Percentiles rank a stretch among this genome's conserved stretches.
These are phyloP conservation scores for Panaeolus cyanescens DNA, from an alignment of 768 basidiomycete species.

Conservation along the genomic window DNA sequence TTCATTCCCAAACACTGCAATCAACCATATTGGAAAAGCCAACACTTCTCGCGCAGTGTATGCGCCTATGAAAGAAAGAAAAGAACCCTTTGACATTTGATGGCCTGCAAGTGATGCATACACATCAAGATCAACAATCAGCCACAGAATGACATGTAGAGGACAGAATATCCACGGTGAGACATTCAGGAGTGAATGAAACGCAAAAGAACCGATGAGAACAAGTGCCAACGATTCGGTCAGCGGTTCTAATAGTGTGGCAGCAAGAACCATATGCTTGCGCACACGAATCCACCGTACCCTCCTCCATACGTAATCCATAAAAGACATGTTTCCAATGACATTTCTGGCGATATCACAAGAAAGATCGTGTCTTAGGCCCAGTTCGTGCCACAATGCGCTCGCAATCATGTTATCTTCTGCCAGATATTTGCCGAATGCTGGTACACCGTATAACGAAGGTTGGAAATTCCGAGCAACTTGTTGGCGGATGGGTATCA, in stretches of 20 bases:
- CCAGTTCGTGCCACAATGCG: slow-evolving; percentile 92
- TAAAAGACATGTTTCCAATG: slow-evolving; percentile 84
- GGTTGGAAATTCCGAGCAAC: slow-evolving; percentile 22
- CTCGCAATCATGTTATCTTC: slow-evolving; percentile 98
- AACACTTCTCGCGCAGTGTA: slow-evolving; percentile 82
- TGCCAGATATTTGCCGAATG: slow-evolving; percentile 87
- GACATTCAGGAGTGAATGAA: slow-evolving; percentile 50
- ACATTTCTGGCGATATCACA: slow-evolving; percentile 89
- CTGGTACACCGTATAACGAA: slow-evolving; percentile 60
- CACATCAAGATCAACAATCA: slow-evolving; percentile 81
- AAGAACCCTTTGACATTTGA: slow-evolving; percentile 48
- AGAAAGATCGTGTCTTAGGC: slow-evolving; percentile 85
- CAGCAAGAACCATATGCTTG: slow-evolving; percentile 87
- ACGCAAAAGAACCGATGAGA: slow-evolving; percentile 58
- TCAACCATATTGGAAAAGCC: slow-evolving; percentile 85
- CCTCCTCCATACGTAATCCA: slow-evolving; percentile 85
- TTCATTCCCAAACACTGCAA: slow-evolving; percentile 79
- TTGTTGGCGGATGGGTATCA: slow-evolving; percentile 44
- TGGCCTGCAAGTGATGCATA: slow-evolving; percentile 75
- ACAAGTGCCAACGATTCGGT: slow-evolving; percentile 84
- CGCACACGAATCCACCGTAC: slow-evolving; percentile 97
- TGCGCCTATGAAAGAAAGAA: slow-evolving; percentile 66
- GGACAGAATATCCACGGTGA: slow-evolving; percentile 56
- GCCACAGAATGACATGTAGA: slow-evolving; percentile 69
- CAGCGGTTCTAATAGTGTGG: slow-evolving; percentile 89